Conservation (phyloP, 148 eudicot genomes). For the Amaranthus cruentus region DNA sequence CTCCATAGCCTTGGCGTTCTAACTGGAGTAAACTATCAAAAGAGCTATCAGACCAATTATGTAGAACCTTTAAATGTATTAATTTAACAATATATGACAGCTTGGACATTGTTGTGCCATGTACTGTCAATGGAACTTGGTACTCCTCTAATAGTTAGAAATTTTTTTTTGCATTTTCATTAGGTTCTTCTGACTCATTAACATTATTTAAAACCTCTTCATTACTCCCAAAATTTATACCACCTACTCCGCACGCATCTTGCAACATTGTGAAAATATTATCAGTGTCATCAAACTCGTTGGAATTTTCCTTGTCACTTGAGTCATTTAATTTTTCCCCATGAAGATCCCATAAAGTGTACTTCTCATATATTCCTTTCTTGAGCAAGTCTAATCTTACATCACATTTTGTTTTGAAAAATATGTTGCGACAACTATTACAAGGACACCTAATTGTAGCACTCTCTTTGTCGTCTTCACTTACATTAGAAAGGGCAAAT, state of each 20-base stretch:
- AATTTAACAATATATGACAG: no score
- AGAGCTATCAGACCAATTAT: no score
- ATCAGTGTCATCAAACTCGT: background rate
- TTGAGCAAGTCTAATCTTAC: no score
- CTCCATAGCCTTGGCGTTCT: no score
- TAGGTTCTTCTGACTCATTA: conserved; percentile 5
- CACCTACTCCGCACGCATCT: conserved; percentile 10
- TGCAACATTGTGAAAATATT: conserved; percentile 5
- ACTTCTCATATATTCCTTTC: no score
- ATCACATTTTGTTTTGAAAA: no score
- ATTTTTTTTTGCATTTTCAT: background rate
- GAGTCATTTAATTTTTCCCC: background rate
- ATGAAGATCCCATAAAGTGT: background rate
- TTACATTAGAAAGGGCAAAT: conserved; percentile 1
- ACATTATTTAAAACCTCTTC: no score
- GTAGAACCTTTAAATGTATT: no score
- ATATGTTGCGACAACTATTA: no score
- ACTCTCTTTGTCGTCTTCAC: no score
- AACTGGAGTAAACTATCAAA: no score
- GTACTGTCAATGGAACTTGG: background rate
- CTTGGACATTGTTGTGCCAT: conserved; percentile 8
- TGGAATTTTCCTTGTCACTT: background rate
- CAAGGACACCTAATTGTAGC: no score
- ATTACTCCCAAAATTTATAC: background rate
- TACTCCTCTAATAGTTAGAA: conserved; percentile 1